phyloP scores from a whole-genome alignment of 2,329 filamentous ascomycete species.

The Sporothrix variecibatus region DNA sequence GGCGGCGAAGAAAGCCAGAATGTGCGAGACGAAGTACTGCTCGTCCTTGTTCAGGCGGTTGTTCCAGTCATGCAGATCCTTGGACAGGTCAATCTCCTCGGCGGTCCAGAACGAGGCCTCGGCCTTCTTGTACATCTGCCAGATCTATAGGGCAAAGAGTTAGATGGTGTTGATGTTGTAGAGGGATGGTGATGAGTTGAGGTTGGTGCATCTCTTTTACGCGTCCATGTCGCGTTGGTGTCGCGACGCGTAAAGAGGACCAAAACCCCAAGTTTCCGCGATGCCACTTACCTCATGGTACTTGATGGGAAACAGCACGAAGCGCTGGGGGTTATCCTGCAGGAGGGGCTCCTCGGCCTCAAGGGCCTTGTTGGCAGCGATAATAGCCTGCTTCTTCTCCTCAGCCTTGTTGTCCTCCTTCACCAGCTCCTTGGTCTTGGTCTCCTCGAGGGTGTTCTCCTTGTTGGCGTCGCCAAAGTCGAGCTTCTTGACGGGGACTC shows the following conservation, averaged over 20 bases:
- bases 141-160: slow-evolving; percentile 66
- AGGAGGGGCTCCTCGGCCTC: slow-evolving; percentile 88
- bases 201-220: slow-evolving; percentile 57
- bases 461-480: slow-evolving; percentile 74
- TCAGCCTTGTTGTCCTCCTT: slow-evolving; percentile 55
- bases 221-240: slow-evolving; percentile 57
- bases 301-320: slow-evolving; percentile 98
- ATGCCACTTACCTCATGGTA: slow-evolving; percentile 90
- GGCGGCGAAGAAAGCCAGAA: slow-evolving; percentile 97
- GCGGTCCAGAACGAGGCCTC: slow-evolving; percentile 99
- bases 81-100: slow-evolving; percentile 98
- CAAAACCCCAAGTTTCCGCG: not conserved
- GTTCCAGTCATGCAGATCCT: slow-evolving; percentile 99
- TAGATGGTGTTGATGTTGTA: slow-evolving; percentile 40
- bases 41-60: slow-evolving; percentile 96
- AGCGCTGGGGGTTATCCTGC: slow-evolving; percentile 92
- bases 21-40: slow-evolving; percentile 97
- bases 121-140: slow-evolving; percentile 99
- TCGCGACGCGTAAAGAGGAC: slow-evolving; percentile 41
- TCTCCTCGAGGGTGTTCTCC: slow-evolving; percentile 68
- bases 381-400: slow-evolving; percentile 46
- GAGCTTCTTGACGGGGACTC: slow-evolving; percentile 88
- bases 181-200: slow-evolving; percentile 25
- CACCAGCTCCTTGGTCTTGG: slow-evolving; percentile 47
- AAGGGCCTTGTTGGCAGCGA: slow-evolving; percentile 61